These are phyloP conservation scores for Allomyces javanicus DNA, from an alignment of 192 early-diverging fungal species.

Conservation along the genomic window DNA sequence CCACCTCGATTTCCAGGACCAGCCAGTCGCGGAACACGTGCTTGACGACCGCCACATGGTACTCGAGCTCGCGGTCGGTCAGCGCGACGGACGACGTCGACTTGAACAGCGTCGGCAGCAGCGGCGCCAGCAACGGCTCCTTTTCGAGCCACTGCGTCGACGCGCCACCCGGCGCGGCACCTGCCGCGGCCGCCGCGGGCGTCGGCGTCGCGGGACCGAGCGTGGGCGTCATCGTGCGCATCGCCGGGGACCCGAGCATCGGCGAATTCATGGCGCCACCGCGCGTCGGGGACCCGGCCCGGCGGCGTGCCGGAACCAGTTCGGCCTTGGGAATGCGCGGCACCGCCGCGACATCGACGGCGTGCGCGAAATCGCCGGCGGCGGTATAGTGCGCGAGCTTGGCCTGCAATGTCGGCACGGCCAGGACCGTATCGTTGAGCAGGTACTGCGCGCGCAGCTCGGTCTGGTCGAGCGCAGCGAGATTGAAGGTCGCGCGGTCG, in stretches of 20 bases:
- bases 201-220: slow-evolving; percentile 1
- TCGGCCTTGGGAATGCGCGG: slow-evolving; percentile 70
- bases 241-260: slow-evolving; percentile 8
- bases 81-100: slow-evolving; percentile 51
- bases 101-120: slow-evolving; percentile 75
- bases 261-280: slow-evolving; percentile 7
- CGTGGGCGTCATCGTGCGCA: slow-evolving; percentile 9
- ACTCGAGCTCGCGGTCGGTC: slow-evolving; percentile 91
- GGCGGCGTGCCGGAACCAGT: slow-evolving; percentile 58
- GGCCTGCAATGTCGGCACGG: slow-evolving; percentile 64
- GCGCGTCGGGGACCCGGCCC: slow-evolving; percentile 23
- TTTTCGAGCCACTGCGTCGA: slow-evolving; percentile 47
- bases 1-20: slow-evolving; percentile 90
- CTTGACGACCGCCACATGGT: slow-evolving; percentile 76
- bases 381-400: slow-evolving; percentile 73
- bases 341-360: slow-evolving; percentile 58
- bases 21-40: slow-evolving; percentile 79
- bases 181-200: slow-evolving; percentile 5
- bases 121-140: slow-evolving; percentile 62
- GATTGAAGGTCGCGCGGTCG: slow-evolving; percentile 77
- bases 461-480: slow-evolving; percentile 55
- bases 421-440: slow-evolving; percentile 70
- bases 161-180: slow-evolving; percentile 11
- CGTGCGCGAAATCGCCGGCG: slow-evolving; percentile 31
- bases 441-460: slow-evolving; percentile 44